Conservation (phyloP, 1,284 basidiomycete species). For the Fomitopsis schrenkii region DNA sequence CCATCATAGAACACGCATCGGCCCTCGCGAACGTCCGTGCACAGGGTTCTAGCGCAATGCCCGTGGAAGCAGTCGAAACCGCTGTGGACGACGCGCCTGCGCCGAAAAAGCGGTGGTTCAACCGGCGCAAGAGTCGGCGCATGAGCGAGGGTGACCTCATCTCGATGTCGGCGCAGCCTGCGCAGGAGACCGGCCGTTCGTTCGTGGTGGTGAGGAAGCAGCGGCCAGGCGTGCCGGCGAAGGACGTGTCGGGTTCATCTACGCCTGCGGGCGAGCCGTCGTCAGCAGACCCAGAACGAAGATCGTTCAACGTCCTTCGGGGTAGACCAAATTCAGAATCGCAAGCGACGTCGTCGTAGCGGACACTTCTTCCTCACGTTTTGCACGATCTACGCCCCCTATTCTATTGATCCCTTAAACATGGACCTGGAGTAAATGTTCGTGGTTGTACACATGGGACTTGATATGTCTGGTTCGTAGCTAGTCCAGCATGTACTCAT, state of each 20-base stretch:
- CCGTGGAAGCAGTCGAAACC: conserved; percentile 1
- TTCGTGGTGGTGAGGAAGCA: conserved; percentile 68
- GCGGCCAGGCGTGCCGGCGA: conserved; percentile 23
- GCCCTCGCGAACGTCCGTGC: conserved; percentile 10
- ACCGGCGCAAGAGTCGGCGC: conserved; percentile 52
- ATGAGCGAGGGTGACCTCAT: conserved; percentile 49
- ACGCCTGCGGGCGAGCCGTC: background rate
- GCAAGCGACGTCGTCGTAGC: conserved; percentile 9
- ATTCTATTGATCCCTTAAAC: conserved; percentile 9
- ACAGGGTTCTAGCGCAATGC: background rate
- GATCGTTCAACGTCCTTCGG: conserved; percentile 34
- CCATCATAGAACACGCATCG: conserved; percentile 62
- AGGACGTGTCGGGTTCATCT: conserved; percentile 11
- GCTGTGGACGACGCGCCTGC: conserved; percentile 11
- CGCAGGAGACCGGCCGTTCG: conserved; percentile 45
- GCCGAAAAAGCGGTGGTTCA: conserved; percentile 60
- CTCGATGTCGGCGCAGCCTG: conserved; percentile 19
- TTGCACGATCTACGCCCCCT: conserved; percentile 6
- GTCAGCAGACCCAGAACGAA: conserved; percentile 16
- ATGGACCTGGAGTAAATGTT: conserved; percentile 12
- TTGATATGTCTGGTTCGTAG: conserved; percentile 12
- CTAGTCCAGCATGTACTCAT: conserved; percentile 9
- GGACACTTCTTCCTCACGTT: background rate
- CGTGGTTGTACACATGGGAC: conserved; percentile 13
- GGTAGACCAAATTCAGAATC: conserved; percentile 20